Conservation (phyloP, 192 early-diverging fungal species). For the Entomortierella beljakovae region DNA sequence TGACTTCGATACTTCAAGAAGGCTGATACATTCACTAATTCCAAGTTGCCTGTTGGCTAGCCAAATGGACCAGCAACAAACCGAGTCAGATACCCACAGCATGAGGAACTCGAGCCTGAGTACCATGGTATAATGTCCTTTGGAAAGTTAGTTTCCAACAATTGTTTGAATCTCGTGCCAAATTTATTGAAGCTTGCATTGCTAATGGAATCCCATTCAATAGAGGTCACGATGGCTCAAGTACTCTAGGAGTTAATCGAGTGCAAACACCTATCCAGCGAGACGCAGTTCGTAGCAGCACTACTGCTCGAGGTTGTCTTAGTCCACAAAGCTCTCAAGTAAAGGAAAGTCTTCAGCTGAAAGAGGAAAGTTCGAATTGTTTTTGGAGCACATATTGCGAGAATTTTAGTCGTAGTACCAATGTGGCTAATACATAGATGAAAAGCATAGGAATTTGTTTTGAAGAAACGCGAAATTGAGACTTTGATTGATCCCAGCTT, state of each 20-base stretch:
- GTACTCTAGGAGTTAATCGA: constrained; percentile 29
- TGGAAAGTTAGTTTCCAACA: constrained; percentile 45
- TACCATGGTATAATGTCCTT: constrained; percentile 30
- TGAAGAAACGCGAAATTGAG: constrained; percentile 31
- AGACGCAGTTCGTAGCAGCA: constrained; percentile 36
- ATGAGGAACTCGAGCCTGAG: constrained; percentile 31
- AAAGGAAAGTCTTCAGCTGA: constrained; percentile 13
- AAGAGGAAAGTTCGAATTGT: constrained; percentile 32
- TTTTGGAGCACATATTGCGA: constrained; percentile 35
- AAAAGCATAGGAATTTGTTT: constrained; percentile 22
- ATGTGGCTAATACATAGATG: constrained; percentile 45
- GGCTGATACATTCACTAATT: constrained; percentile 31
- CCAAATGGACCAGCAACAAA: constrained; percentile 30
- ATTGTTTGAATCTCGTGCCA: constrained; percentile 8
- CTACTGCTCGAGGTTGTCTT: constrained; percentile 35
- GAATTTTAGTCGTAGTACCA: constrained; percentile 27
- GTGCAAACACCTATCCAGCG: constrained; percentile 44
- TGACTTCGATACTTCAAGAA: constrained; percentile 41
- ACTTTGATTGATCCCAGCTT: constrained; percentile 22
- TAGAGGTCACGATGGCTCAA: constrained; percentile 39
- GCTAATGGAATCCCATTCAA: constrained; percentile 37
- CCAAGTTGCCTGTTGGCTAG: constrained; percentile 26
- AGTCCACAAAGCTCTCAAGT: constrained; percentile 13
- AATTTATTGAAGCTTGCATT: constrained; percentile 22
- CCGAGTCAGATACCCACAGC: constrained; percentile 17